Conservation (phyloP, 805 yeast species). For the Yarrowia keelungensis region DNA sequence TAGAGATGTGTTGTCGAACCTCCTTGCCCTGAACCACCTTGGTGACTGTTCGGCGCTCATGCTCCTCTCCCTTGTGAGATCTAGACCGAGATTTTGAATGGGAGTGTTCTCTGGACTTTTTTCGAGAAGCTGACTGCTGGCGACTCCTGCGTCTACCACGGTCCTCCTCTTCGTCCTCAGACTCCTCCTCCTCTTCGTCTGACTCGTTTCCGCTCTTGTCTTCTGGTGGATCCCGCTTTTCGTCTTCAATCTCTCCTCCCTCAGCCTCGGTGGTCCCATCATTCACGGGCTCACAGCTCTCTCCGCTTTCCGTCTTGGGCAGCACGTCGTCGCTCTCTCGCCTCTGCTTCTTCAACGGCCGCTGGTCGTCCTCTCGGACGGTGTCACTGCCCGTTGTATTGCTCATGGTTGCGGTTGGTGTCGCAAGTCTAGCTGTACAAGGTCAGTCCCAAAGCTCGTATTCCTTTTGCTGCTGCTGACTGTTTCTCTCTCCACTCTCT, state of each 20-base stretch:
- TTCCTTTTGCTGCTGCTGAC: not conserved
- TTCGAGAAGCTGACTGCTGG: not conserved
- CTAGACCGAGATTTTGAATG: constrained; percentile 25
- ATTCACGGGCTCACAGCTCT: not conserved
- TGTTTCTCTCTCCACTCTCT: too few relatives aligned
- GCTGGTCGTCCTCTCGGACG: constrained; percentile 1
- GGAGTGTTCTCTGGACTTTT: constrained; percentile 19
- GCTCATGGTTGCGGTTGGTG: not conserved
- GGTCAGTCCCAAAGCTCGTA: not conserved
- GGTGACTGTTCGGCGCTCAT: constrained; percentile 6
- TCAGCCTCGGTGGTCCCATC: constrained; percentile 22
- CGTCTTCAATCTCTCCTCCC: constrained; percentile 1
- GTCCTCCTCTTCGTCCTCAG: not conserved
- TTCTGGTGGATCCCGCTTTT: not conserved
- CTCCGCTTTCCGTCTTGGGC: not conserved
- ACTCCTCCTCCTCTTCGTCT: not conserved
- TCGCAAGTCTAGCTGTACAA: too few relatives aligned
- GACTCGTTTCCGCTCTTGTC: not conserved
- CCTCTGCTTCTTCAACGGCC: constrained; percentile 8
- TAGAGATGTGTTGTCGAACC: constrained; percentile 18
- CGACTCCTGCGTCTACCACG: constrained; percentile 2
- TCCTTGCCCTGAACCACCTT: constrained; percentile 3
- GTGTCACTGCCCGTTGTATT: constrained; percentile 7
- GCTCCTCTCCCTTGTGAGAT: constrained; percentile 15
- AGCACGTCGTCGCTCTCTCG: not conserved